Conservation (phyloP, 2,329 filamentous ascomycete species). For the Triangularia setosa region DNA sequence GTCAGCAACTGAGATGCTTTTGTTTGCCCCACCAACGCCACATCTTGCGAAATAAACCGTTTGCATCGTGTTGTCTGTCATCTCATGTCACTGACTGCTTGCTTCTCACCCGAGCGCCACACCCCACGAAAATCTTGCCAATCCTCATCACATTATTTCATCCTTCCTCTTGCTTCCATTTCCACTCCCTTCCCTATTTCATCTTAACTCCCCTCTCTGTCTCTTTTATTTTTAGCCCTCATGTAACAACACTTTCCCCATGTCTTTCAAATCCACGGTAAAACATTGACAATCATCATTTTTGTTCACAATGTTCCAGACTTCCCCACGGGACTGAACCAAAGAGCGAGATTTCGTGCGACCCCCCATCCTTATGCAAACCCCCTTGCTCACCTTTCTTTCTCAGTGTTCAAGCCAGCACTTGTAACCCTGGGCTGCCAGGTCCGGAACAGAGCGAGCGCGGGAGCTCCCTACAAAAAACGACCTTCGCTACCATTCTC, state of each 20-base stretch:
- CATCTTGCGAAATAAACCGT: neutral
- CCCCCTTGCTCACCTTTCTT: neutral
- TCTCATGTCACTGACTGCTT: neutral
- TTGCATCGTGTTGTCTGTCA: neutral
- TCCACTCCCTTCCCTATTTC: neutral
- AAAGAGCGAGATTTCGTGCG: neutral
- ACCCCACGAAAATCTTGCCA: neutral
- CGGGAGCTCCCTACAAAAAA: constrained; percentile 5
- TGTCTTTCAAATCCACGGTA: neutral
- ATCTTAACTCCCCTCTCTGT: neutral
- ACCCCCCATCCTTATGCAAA: neutral
- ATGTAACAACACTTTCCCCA: neutral
- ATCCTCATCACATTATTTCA: neutral
- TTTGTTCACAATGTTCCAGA: neutral
- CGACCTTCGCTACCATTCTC: neutral
- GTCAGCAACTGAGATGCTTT: neutral
- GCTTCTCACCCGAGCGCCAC: neutral
- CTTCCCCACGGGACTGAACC: neutral
- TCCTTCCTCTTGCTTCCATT: neutral
- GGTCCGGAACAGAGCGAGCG: neutral
- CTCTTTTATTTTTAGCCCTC: neutral
- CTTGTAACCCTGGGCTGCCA: no score
- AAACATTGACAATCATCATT: neutral
- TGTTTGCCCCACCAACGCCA: neutral
- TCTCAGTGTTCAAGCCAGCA: no score